Evolutionary conservation across 495 filamentous ascomycete species (phyloP), one percentile per base, ranked within the genome.

Genomic region (Usnea hakonensis): DNA sequence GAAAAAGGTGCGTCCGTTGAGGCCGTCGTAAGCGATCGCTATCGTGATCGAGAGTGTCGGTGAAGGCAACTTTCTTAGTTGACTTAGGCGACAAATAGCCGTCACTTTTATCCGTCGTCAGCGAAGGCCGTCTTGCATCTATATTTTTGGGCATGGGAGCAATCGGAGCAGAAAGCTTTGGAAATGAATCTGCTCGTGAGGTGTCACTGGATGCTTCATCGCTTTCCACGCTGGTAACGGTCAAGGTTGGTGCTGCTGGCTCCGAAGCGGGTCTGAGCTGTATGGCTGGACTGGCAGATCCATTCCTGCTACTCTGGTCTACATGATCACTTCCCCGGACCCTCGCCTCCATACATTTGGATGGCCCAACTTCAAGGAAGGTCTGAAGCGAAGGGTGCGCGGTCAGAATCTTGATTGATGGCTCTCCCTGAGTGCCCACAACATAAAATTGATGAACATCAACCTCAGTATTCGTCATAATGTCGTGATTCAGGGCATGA

Each of bases 1-100:
- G 74, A 59, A 79, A 76, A 4, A 76, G 67, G 38, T 72, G 73
- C 6, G 70, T 57, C 26, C 65, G 64, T 36, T 73, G 69, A 58
- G 76, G 73, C 10, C 64, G 55, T 28, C 56, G 38, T 16, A 69
- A 56, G 50, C 73, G 72, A 7, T 68, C 58, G 9, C 57, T 55
- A 3, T 72, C 65, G 55, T 73, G 69, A 38, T 70, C 67, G 4
- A 67, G 65, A 56, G 74, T 71, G 35, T 36, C 2, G 17, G 21
- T 48, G 38, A 62, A 62, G n/a, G 55, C 52, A 21, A 62, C 60
- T 11, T 28, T 48, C 10, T 57, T 62, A 7, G n/a, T 21, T 21
- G 53, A 16, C 10, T 62, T 62, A 3, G 60, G 54, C 28, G n/a
- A 16, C 26, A 50, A 19, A 33, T 8, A 28, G 40, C 23, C 2